Base-by-base conservation (phyloP, 352 stramenopile genomes). In the Phytophthora constricta region DNA sequence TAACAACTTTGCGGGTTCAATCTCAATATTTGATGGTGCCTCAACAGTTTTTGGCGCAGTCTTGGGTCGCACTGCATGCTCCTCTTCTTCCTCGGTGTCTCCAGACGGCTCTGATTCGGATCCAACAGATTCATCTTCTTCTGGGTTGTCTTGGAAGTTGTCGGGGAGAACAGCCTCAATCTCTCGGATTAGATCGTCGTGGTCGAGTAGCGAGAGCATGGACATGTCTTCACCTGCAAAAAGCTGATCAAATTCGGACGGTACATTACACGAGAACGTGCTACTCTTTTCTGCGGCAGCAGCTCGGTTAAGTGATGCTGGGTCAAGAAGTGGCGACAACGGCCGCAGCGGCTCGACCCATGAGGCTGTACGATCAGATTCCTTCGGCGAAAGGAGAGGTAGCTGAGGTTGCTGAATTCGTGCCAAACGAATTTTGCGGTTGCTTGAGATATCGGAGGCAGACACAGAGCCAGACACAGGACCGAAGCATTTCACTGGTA, bases 21-120 rank as follows among this genome's bases (percentile, higher is more conserved):
- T 39, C 37, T 69, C 59, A 22, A 42, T 34, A n/a, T n/a, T 4
- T 52, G 34, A 23, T 34, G 46, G 13, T 39, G 27, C 23, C 27
- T n/a, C n/a, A n/a, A n/a, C n/a, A n/a, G 10, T 48, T 52, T 65
- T 61, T 11, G 31, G 71, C n/a, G 62, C 55, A 1, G 49, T 45
- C 27, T 85, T 62, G 5, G 69, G 71, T 14, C 72, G 61, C 7
- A 86, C 69, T 20, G 78, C 75, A 16, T 80, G 68, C 11, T 82
- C 66, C n/a, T 81, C 70, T 42, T 82, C 66, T 42, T 91, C 86
- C 64, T 84, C 88, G 65, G 90, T 84, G 59, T 92, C 82, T 1
- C 76, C 80, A 1, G 84, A 93, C 17, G 82, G 84, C 53, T 94
- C 85, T 0, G 86, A 92, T 49, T 94, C 84, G 5, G 84, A 91